Conservation (phyloP, 305 asterid genomes). For the Solanum hybrid region DNA sequence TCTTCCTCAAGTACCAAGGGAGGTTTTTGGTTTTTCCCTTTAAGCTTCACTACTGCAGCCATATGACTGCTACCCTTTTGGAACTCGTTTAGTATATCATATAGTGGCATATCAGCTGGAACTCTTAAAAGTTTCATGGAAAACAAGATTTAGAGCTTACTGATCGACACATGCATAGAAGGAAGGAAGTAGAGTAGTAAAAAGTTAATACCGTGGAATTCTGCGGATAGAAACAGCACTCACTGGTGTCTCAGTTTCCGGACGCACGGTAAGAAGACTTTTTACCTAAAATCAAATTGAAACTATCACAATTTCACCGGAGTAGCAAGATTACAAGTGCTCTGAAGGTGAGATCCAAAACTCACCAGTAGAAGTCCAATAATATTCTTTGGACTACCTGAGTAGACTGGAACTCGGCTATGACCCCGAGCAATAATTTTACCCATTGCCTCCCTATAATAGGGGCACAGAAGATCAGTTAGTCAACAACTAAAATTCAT, state of each 20-base stretch:
- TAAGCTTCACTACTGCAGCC: conserved; percentile 82
- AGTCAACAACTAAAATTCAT: neutral
- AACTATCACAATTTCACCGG: neutral
- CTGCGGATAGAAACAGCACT: conserved; percentile 78
- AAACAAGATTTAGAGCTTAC: neutral
- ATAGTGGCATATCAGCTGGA: conserved; percentile 87
- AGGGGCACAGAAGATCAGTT: neutral
- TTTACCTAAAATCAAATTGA: conserved; percentile 39
- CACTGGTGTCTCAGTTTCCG: conserved; percentile 90
- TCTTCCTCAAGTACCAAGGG: conserved; percentile 27
- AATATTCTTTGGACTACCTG: conserved; percentile 64
- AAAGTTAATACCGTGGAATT: conserved; percentile 58
- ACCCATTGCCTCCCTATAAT: conserved; percentile 78
- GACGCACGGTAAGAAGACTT: conserved; percentile 76
- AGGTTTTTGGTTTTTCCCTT: conserved; percentile 37
- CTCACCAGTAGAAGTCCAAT: conserved; percentile 80
- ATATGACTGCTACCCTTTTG: conserved; percentile 90
- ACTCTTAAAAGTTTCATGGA: conserved; percentile 36
- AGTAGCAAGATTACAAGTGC: neutral
- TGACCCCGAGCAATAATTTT: conserved; percentile 83
- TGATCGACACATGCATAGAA: neutral
- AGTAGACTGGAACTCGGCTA: conserved; percentile 85
- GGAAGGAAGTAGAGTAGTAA: conserved; percentile 1
- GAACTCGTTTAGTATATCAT: conserved; percentile 82
- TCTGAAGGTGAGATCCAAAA: neutral